phyloP scores from a whole-genome alignment of 1,284 basidiomycete genomes.

The Sanghuangporus baumii region DNA sequence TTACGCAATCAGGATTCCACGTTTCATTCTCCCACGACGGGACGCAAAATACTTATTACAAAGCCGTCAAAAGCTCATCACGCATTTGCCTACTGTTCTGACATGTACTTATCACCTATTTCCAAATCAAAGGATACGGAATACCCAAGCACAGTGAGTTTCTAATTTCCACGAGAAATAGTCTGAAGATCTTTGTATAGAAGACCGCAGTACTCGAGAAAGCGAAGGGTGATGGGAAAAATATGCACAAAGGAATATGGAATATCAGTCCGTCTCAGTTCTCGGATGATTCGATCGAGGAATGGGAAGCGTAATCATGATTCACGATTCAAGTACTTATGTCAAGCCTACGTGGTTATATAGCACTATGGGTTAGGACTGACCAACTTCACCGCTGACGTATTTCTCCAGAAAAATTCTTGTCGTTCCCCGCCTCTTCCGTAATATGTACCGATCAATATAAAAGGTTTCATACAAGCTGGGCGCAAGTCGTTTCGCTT shows the following conservation, averaged over 20 bases:
- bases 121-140: constrained; percentile 17
- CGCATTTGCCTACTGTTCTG: constrained; percentile 38
- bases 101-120: constrained; percentile 44
- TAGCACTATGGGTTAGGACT: constrained; percentile 35
- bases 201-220: not conserved
- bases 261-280: constrained; percentile 27
- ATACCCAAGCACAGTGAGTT: not conserved
- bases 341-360: not conserved
- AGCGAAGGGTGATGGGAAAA: not conserved
- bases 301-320: constrained; percentile 34
- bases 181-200: too few relatives aligned
- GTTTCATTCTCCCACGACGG: not conserved
- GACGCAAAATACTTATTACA: too few relatives aligned
- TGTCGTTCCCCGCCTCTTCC: constrained; percentile 55
- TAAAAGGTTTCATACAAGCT: constrained; percentile 75
- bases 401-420: constrained; percentile 55
- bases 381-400: constrained; percentile 63
- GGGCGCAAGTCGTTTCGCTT: constrained; percentile 76
- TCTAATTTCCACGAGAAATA: not conserved
- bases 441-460: constrained; percentile 69
- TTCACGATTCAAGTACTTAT: not conserved
- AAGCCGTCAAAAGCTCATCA: not conserved
- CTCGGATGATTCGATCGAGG: constrained; percentile 48
- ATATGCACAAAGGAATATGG: constrained; percentile 9
- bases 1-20: not conserved